Conservation (phyloP, 164 flowering plant species). For the Vitis amurensis region DNA sequence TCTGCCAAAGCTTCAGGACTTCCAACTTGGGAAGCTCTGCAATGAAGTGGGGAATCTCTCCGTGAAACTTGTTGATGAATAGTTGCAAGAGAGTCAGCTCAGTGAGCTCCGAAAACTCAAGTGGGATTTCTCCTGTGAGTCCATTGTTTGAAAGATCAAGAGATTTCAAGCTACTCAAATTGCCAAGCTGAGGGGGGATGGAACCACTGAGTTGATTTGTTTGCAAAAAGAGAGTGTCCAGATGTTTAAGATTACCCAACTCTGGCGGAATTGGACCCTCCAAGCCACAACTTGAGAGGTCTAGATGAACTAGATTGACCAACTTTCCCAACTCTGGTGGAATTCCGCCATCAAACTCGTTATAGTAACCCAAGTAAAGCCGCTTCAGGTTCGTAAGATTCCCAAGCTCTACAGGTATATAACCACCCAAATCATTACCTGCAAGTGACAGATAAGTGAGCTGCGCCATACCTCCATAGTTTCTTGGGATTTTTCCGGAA, state of each 20-base stretch:
- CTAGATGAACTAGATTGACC: conserved; percentile 46
- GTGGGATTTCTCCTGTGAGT: conserved; percentile 59
- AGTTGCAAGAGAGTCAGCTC: conserved; percentile 47
- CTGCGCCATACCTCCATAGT: conserved; percentile 44
- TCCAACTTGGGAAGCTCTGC: conserved; percentile 60
- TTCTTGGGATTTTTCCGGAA: conserved; percentile 45
- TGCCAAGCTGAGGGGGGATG: conserved; percentile 53
- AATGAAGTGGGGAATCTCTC: conserved; percentile 50
- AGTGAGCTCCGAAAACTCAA: conserved; percentile 40
- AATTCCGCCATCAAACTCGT: conserved; percentile 54
- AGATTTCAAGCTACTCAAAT: conserved; percentile 44
- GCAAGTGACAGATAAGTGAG: conserved; percentile 45
- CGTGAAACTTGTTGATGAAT: conserved; percentile 45
- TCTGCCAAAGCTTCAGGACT: conserved; percentile 64
- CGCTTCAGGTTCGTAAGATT: conserved; percentile 48
- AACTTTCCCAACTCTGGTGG: conserved; percentile 60
- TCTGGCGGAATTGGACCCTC: conserved; percentile 57
- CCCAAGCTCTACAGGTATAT: conserved; percentile 57
- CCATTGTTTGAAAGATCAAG: conserved; percentile 69
- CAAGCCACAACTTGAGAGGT: conserved; percentile 53
- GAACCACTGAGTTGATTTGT: conserved; percentile 53
- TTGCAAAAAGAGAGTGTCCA: conserved; percentile 66
- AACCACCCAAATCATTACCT: conserved; percentile 58
- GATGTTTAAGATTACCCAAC: conserved; percentile 43
- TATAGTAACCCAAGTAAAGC: conserved; percentile 65